Percentiles rank a stretch among this genome's conserved stretches.
Evolutionary conservation across 176 grass and related monocot species (phyloP).

Genomic region (Oryza meridionalis): DNA sequence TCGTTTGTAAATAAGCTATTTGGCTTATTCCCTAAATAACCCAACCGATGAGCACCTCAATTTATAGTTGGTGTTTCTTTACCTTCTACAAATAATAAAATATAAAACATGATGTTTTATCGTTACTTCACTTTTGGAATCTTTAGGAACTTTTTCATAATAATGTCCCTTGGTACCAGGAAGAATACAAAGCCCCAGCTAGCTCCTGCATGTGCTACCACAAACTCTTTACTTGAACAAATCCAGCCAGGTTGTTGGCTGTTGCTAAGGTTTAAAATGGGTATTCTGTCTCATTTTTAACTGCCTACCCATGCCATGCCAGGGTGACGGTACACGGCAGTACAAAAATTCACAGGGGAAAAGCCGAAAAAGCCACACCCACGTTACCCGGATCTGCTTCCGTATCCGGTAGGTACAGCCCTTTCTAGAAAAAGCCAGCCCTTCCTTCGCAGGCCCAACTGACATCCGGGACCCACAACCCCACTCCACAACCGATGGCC

Average conservation of each 20-base stretch:
- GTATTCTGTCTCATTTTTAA: background rate
- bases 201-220: background rate
- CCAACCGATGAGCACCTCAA: too few relatives aligned
- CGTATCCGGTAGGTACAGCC: constrained; percentile 23
- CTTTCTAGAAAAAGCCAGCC: background rate
- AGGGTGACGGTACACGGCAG: too few relatives aligned
- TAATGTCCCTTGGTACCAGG: too few relatives aligned
- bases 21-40: too few relatives aligned
- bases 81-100: too few relatives aligned
- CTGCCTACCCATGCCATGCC: background rate
- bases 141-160: too few relatives aligned
- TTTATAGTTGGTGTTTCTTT: too few relatives aligned
- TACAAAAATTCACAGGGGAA: too few relatives aligned
- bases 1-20: too few relatives aligned
- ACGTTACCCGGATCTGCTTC: constrained; percentile 23
- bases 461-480: background rate
- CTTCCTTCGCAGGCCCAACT: background rate
- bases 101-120: too few relatives aligned
- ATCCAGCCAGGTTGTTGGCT: background rate
- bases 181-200: background rate
- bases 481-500: fast-evolving
- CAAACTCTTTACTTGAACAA: background rate
- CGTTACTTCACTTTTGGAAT: too few relatives aligned
- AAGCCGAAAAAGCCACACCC: background rate
- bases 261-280: background rate